Percentiles rank a stretch among this genome's conserved stretches.
Evolutionary conservation across 78 protist species (phyloP).

Genomic region (Ministeria vibrans): DNA sequence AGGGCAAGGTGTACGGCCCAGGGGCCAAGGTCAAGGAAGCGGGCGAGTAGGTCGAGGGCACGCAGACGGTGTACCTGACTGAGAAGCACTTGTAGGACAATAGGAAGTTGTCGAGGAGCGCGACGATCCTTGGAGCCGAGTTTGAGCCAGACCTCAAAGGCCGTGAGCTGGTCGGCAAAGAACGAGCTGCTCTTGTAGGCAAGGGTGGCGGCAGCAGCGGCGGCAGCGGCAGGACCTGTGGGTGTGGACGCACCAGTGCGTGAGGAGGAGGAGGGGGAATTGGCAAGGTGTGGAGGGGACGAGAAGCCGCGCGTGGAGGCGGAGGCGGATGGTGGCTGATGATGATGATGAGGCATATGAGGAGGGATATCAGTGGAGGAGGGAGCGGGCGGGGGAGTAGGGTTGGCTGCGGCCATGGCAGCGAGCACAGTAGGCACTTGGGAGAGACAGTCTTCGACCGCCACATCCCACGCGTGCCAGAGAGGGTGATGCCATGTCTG

Average conservation of each 20-base stretch:
- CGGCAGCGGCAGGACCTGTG: no score
- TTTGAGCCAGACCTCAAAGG: slow-evolving; percentile 90
- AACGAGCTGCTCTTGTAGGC: slow-evolving; percentile 43
- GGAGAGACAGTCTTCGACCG: slow-evolving; percentile 72
- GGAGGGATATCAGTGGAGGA: no score
- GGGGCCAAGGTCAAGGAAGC: slow-evolving; percentile 85
- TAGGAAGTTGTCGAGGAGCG: slow-evolving; percentile 92
- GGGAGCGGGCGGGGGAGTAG: no score
- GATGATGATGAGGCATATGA: no score
- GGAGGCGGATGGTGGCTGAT: no score
- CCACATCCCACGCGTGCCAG: slow-evolving; percentile 92
- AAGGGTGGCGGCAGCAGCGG: no score
- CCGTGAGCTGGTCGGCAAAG: slow-evolving; percentile 88
- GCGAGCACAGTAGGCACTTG: no score
- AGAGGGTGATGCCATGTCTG: slow-evolving; percentile 59
- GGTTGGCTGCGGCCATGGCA: no score
- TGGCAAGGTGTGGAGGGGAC: no score
- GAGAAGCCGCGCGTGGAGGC: no score
- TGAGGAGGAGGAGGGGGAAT: no score
- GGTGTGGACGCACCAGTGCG: no score
- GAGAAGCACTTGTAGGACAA: slow-evolving; percentile 87
- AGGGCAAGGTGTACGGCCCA: slow-evolving; percentile 91
- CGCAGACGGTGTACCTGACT: slow-evolving; percentile 81
- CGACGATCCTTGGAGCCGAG: slow-evolving; percentile 48
- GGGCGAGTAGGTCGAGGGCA: slow-evolving; percentile 83